Evolutionary conservation across 331 rosid species (phyloP).

Genomic region (Dryas integrifolia): DNA sequence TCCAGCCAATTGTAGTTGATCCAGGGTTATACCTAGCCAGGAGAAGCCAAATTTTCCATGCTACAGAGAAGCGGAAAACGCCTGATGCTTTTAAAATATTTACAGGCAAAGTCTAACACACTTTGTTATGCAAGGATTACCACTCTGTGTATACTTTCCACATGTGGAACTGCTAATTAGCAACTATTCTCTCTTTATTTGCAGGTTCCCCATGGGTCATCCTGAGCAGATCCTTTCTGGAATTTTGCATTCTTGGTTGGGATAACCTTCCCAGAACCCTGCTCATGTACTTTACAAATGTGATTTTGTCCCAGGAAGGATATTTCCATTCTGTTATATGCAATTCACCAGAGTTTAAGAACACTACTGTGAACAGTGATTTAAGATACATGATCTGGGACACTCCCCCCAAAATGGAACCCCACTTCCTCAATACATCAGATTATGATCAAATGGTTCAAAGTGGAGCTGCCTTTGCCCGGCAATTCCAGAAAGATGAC

Average conservation of each 20-base stretch:
- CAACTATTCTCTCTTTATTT: slow-evolving; percentile 26
- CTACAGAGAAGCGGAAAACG: slow-evolving; percentile 74
- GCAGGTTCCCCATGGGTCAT: slow-evolving; percentile 95
- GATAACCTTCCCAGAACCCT: slow-evolving; percentile 87
- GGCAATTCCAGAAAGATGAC: slow-evolving; percentile 62
- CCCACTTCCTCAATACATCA: slow-evolving; percentile 69
- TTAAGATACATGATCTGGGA: slow-evolving; percentile 89
- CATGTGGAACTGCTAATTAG: slow-evolving; percentile 17
- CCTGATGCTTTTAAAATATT: slow-evolving; percentile 85
- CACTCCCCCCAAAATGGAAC: slow-evolving; percentile 83
- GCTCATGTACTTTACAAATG: slow-evolving; percentile 88
- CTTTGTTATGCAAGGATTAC: slow-evolving; percentile 15
- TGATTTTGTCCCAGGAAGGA: slow-evolving; percentile 80
- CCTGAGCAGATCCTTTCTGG: slow-evolving; percentile 76
- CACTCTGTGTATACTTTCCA: neutral
- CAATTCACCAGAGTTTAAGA: slow-evolving; percentile 76
- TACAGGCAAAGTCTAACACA: slow-evolving; percentile 61
- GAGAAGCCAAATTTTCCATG: slow-evolving; percentile 89
- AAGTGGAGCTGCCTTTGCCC: slow-evolving; percentile 88
- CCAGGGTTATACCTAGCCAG: slow-evolving; percentile 79
- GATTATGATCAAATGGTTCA: slow-evolving; percentile 62
- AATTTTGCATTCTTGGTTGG: slow-evolving; percentile 89
- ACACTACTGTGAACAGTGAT: slow-evolving; percentile 82
- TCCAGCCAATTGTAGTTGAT: slow-evolving; percentile 84
- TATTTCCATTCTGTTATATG: slow-evolving; percentile 88